A percentile compares a stretch with the other conserved stretches of the same genome.
phyloP scores from a whole-genome alignment of 73 alveolate genomes.

The Tetrahymena malaccensis region DNA sequence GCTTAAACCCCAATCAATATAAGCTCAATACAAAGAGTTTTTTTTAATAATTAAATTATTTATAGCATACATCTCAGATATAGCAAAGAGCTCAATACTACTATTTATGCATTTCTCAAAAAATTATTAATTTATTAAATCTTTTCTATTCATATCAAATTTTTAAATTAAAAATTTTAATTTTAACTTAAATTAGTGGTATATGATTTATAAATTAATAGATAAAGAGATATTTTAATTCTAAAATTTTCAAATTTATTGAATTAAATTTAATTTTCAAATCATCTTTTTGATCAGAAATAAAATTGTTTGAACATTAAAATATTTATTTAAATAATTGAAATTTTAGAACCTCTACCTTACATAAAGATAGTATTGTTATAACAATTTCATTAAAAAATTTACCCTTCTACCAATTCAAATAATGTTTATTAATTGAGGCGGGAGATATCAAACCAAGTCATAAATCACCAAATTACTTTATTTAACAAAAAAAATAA shows the following conservation, averaged over 20 bases:
- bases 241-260: background rate
- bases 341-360: background rate
- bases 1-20: background rate
- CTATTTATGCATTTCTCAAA: background rate
- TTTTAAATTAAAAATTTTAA: too few species aligned
- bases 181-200: too few species aligned
- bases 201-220: too few species aligned
- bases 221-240: background rate
- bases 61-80: background rate
- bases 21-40: background rate
- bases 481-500: background rate
- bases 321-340: too few species aligned
- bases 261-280: background rate
- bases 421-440: background rate
- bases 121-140: too few species aligned
- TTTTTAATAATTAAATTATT: too few species aligned
- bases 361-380: background rate
- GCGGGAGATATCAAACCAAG: background rate
- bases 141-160: background rate
- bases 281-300: background rate
- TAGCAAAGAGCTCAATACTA: background rate
- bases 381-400: background rate
- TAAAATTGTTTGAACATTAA: background rate
- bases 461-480: background rate
- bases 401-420: background rate